Evolutionary conservation across 2,329 filamentous ascomycete species (phyloP), one percentile per base, ranked within the genome.

Genomic region (Trichoderma brevicompactum): DNA sequence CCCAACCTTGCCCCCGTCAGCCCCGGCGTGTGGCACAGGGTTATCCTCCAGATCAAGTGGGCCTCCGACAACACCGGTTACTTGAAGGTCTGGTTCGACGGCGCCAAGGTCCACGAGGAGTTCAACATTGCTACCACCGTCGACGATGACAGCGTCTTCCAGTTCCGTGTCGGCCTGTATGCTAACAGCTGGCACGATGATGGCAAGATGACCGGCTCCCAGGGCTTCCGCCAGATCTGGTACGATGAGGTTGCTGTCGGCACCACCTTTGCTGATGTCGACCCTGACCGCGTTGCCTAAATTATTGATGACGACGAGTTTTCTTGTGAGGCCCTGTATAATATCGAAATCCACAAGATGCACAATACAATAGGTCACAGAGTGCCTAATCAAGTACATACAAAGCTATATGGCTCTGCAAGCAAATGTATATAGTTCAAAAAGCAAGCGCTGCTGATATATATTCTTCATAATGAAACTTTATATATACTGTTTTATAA

Each of bases 101-200:
- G 79, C 0, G 69, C 68, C 17, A 79, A 80, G 71, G 79, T 82
- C 36, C 63, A 79, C n/a, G 77, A 82, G 64, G 65, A 72, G 64
- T 73, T 68, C 36, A 73, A 77, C 54, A 70, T 82, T 5, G 67
- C 74, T n/a, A 84, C 82, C 2, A 84, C 79, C 2, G 74, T 83
- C 23, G 73, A 76, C 13, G 81, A 83, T 65, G 74, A 77, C 28
- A 73, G 75, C 40, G 67, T 71, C 5, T 83, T 83, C 68, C 74
- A 80, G 70, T 83, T 82, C 72, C 72, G 77, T 6, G 78, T 83
- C 12, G 82, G 82, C 0, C 71, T 83, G 38, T 84, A 84, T 71
- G 81, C 81, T 0, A 84, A 83, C 69, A 76, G 77, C 10, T 84
- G 81, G 82, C 73, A 81, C 65, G 81, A 83, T 66, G 74, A 80